Conservation (phyloP, 2,329 filamentous ascomycete species). For the Blastomyces percursus region DNA sequence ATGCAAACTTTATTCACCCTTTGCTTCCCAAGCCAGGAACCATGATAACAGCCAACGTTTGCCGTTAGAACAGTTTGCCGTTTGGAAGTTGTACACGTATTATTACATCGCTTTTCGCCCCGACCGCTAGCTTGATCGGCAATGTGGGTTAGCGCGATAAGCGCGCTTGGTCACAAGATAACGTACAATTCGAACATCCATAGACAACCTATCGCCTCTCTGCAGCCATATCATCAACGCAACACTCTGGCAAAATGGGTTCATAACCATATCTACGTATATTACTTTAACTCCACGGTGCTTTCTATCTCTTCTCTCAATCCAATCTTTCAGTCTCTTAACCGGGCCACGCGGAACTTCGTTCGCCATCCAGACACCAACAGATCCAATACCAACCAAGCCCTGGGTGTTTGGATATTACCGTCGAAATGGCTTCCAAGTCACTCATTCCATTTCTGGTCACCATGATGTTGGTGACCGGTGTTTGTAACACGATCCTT, state of each 20-base stretch:
- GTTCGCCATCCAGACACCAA: neutral
- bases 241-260: neutral
- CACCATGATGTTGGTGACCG: constrained; percentile 91
- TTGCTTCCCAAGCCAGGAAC: no score
- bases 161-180: neutral
- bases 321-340: neutral
- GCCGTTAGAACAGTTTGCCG: no score
- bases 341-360: neutral
- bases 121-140: no score
- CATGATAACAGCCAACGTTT: no score
- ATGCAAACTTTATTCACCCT: no score
- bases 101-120: no score
- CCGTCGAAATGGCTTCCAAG: constrained; percentile 53
- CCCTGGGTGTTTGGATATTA: neutral
- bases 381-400: neutral
- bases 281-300: neutral
- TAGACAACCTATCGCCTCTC: neutral
- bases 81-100: no score
- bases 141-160: neutral
- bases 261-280: neutral
- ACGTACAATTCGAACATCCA: neutral
- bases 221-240: neutral
- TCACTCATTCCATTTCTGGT: constrained; percentile 73
- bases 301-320: neutral
- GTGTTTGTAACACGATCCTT: constrained; percentile 91